phyloP scores from a whole-genome alignment of 257 asterid genomes.

The Lithospermum erythrorhizon region DNA sequence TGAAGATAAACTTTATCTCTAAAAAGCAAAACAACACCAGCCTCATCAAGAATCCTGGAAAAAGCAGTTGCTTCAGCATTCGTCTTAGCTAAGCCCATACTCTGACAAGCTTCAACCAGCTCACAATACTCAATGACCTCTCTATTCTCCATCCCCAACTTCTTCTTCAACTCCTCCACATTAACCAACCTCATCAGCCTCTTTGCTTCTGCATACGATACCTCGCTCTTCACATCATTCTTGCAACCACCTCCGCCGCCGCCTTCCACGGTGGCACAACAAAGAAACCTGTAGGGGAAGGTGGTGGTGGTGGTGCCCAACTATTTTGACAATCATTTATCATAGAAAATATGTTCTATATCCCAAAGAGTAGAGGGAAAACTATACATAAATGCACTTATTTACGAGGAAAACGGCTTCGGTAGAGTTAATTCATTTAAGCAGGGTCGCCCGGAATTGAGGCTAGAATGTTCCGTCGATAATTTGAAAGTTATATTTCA shows the following conservation, averaged over 20 bases:
- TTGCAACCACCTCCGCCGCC: slow-evolving; percentile 17
- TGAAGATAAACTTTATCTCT: slow-evolving; percentile 83
- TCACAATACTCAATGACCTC: slow-evolving; percentile 59
- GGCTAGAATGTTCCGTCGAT: too few species aligned
- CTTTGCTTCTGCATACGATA: slow-evolving; percentile 74
- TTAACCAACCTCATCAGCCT: slow-evolving; percentile 82
- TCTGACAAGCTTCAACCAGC: slow-evolving; percentile 54
- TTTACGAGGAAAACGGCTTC: too few species aligned
- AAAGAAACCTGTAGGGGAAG: too few species aligned
- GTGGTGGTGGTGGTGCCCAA: too few species aligned
- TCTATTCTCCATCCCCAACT: slow-evolving; percentile 56
- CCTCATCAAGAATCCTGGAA: slow-evolving; percentile 80
- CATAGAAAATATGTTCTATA: too few species aligned
- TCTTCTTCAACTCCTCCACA: slow-evolving; percentile 63
- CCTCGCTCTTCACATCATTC: slow-evolving; percentile 14
- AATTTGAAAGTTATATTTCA: too few species aligned
- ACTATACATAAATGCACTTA: too few species aligned
- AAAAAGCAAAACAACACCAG: slow-evolving; percentile 79
- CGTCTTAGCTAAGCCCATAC: slow-evolving; percentile 62
- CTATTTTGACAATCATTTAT: too few species aligned
- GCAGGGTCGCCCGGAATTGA: too few species aligned
- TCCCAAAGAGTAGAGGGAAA: too few species aligned
- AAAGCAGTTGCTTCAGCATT: slow-evolving; percentile 62
- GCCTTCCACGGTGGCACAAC: background rate
- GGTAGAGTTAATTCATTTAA: too few species aligned